Conservation (phyloP, 2,329 filamentous ascomycete genomes). For the Fusarium sp. region DNA sequence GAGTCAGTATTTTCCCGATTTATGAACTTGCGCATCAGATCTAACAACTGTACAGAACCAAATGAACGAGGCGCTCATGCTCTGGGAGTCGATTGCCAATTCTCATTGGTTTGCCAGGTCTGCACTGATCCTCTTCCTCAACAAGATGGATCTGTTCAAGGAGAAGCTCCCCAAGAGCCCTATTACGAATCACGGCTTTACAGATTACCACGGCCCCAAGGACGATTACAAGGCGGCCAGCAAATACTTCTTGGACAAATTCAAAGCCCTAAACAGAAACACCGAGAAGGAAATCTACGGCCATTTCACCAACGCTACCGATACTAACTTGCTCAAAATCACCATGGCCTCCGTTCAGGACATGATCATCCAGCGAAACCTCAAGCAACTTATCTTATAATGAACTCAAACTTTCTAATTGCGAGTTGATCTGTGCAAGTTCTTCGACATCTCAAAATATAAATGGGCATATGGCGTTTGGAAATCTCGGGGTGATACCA, state of each 20-base stretch:
- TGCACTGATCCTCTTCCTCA: constrained; percentile 84
- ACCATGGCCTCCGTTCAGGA: constrained; percentile 89
- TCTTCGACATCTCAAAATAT: constrained; percentile 4
- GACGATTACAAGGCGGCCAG: constrained; percentile 79
- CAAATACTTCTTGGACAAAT: constrained; percentile 86
- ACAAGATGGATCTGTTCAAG: constrained; percentile 89
- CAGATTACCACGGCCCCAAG: constrained; percentile 79
- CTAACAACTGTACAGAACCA: constrained; percentile 71
- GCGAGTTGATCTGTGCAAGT: constrained; percentile 4
- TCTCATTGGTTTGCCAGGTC: constrained; percentile 88
- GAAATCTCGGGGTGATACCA: constrained; percentile 2
- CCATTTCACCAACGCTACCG: constrained; percentile 71
- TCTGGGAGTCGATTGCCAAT: constrained; percentile 87
- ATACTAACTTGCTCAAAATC: constrained; percentile 82
- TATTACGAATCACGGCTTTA: constrained; percentile 79
- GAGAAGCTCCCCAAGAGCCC: constrained; percentile 78
- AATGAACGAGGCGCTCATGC: constrained; percentile 91
- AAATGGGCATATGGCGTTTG: constrained; percentile 9
- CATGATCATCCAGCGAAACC: constrained; percentile 87
- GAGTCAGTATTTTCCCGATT: constrained; percentile 69
- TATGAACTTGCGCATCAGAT: neutral
- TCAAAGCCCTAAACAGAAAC: constrained; percentile 78
- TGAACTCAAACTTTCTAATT: constrained; percentile 4
- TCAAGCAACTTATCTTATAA: constrained; percentile 76
- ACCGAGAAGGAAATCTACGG: constrained; percentile 73